Evolutionary conservation across 1,284 basidiomycete genomes (phyloP), one percentile per base, ranked within the genome.

Genomic region (Inonotus hispidus): DNA sequence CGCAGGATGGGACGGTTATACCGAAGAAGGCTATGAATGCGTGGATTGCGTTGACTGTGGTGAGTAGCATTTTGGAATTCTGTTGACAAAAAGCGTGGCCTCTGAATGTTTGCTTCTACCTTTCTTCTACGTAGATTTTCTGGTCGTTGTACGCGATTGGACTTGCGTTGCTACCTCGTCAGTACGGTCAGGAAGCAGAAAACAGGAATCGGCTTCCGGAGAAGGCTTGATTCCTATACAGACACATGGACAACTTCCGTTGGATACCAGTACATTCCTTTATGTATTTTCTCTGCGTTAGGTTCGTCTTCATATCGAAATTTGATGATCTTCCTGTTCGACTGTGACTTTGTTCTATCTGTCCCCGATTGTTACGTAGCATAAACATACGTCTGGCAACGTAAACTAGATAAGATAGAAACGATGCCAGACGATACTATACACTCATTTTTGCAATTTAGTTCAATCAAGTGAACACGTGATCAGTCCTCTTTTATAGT

Each of bases 71-170:
- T 7, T n/a, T 37, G 43, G n/a, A n/a, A n/a, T n/a, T n/a, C n/a
- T n/a, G n/a, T n/a, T n/a, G n/a, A n/a, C n/a, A n/a, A n/a, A n/a
- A n/a, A n/a, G n/a, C n/a, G n/a, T 50, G 5, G 35, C 29, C 32
- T 8, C 6, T 49, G 50, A 59, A 10, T 14, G 3, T 32, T 47
- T 8, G 27, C 14, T 7, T 21, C 27, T 27, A 8, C 13, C 13
- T 43, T 21, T 21, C n/a, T 47, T 32, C 61, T 58, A 14, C 62
- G 61, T 46, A 82, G 81, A 63, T 79, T 32, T 80, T 82, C 67
- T 82, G 80, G 77, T 69, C 70, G 2, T 66, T 82, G 13, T 83
- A 81, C 64, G 67, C 67, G 35, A 60, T 73, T 21, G 81, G 80
- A 4, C 65, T 79, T 64, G 70, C 66, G 3, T 67, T 81, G 4